Base-by-base conservation (phyloP, 2,329 filamentous ascomycete genomes). In the Nemania sp. region DNA sequence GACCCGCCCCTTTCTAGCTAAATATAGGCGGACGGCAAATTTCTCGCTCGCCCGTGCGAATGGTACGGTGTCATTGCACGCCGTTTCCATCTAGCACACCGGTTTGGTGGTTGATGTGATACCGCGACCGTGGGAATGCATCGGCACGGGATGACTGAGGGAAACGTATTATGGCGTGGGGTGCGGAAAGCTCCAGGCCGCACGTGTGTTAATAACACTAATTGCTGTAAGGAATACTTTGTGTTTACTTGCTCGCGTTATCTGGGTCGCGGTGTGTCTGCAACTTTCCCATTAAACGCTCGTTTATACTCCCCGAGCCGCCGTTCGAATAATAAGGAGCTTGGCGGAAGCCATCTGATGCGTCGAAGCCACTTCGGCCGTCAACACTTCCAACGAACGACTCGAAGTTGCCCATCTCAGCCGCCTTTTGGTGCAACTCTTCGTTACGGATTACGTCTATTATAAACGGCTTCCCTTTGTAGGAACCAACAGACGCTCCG, bases 311-410 rank as follows among this genome's bases (percentile, higher is more conserved):
- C 51, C 70, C 73, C 19, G 78, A 75, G 20, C 74, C 75, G 30
- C 75, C 75, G 17, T 66, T 71, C 52, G 76, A 76, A 31, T 66
- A 69, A n/a, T 50, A 62, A 33, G 68, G 57, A 22, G 71, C 70
- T 12, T 72, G 71, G 26, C 72, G 73, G 56, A 76, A 78, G 57
- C 75, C 77, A 47, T 67, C 75, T 36, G 75, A 64, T 40, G 78
- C 75, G 49, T 80, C 78, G 55, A 79, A 72, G 9, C 77, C 77
- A 49, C 72, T 78, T 52, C 74, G 71, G n/a, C 77, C 78, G 56
- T 80, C 77, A 12, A 82, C 65, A 39, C 79, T 79, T 1, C 80
- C 80, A 7, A 82, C 77, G 64, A 82, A 81, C 19, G 73, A 75
- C 55, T 72, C 75, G 41, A 82, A 68, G 15, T 77, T 72, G 31